Conservation (phyloP, 305 asterid species). For the Solanum hybrid region DNA sequence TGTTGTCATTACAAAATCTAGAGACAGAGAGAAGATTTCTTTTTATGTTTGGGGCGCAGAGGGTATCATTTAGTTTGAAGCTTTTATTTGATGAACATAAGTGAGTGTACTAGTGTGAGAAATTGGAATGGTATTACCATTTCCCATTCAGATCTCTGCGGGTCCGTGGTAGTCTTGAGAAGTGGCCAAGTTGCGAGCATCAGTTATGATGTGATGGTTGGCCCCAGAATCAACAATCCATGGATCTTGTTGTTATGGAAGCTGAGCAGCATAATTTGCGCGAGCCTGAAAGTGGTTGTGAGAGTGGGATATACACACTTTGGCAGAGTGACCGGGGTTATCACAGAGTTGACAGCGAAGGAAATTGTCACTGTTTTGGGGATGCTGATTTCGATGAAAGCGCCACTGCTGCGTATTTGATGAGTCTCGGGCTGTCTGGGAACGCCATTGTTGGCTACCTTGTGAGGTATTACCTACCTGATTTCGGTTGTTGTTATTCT, state of each 20-base stretch:
- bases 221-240: background rate
- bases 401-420: background rate
- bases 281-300: background rate
- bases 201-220: background rate
- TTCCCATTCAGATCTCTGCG: background rate
- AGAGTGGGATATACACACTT: too few relatives aligned
- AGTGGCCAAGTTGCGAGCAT: background rate
- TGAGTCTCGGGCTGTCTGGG: background rate
- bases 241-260: background rate
- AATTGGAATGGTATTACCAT: background rate
- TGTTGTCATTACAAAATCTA: background rate
- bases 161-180: background rate
- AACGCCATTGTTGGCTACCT: background rate
- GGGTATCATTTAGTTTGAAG: background rate
- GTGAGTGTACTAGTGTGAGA: background rate
- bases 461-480: background rate
- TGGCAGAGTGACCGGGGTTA: too few relatives aligned
- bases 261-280: background rate
- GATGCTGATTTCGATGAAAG: background rate
- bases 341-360: too few relatives aligned
- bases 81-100: background rate
- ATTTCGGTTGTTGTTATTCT: too few relatives aligned
- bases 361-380: background rate
- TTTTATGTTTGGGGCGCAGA: background rate
- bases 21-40: background rate